A percentile compares a stretch with the other conserved stretches of the same genome.
These are phyloP conservation scores for Neocucurbitaria cava DNA, from an alignment of 2,329 filamentous ascomycete genomes.

Conservation along the genomic window DNA sequence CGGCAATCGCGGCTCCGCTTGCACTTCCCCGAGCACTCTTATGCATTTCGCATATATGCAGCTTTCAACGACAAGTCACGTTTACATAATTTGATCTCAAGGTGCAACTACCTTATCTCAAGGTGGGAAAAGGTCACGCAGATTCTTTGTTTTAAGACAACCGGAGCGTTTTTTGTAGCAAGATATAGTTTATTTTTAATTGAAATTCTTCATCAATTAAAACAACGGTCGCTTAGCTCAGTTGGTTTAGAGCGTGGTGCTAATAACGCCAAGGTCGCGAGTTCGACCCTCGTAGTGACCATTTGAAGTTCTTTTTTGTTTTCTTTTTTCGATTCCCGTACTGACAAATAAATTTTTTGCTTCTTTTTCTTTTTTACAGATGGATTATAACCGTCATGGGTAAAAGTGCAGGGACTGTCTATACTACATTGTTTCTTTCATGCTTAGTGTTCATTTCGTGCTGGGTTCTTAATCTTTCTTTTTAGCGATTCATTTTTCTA, in stretches of 20 bases:
- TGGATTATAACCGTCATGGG: background rate
- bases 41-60: background rate
- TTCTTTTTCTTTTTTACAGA: background rate
- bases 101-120: too few relatives aligned
- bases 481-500: background rate
- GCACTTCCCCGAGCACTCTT: background rate
- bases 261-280: slow-evolving; percentile 1
- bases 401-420: background rate
- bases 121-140: too few relatives aligned
- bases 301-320: background rate
- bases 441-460: background rate
- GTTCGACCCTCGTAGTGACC: background rate
- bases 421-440: background rate
- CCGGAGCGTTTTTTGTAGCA: too few relatives aligned
- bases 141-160: too few relatives aligned
- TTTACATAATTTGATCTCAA: too few relatives aligned
- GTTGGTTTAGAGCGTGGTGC: background rate
- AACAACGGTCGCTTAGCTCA: background rate
- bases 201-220: too few relatives aligned
- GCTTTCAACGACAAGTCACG: background rate
- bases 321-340: background rate
- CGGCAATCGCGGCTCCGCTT: slow-evolving; percentile 6
- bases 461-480: background rate
- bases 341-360: background rate
- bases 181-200: too few relatives aligned